A percentile compares a stretch with the other conserved stretches of the same genome.
Conservation (phyloP, 306 rosid species). For the Cucurbita argyrosperma region DNA sequence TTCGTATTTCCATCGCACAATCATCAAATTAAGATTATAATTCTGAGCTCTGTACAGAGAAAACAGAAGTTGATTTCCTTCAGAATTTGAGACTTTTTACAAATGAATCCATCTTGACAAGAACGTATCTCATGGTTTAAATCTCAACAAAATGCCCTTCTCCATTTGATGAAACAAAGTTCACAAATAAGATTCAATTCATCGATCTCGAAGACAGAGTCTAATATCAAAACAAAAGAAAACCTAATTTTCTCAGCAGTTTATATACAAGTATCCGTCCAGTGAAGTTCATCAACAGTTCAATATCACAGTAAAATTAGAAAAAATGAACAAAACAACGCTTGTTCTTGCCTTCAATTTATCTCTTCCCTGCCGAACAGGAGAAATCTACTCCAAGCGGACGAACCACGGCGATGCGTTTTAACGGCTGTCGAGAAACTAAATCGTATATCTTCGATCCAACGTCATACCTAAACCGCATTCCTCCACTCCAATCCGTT, state of each 20-base stretch:
- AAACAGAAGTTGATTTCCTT: background rate
- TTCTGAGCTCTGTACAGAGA: background rate
- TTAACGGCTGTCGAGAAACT: background rate
- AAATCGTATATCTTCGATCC: background rate
- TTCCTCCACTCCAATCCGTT: background rate
- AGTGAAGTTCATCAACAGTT: background rate
- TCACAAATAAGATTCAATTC: background rate
- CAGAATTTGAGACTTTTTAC: background rate
- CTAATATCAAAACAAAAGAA: background rate
- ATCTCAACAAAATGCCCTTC: background rate
- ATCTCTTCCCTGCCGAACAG: background rate
- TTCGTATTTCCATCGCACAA: background rate
- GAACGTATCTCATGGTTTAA: background rate
- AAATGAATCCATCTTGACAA: background rate
- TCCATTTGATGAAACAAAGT: background rate
- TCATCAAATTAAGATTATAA: background rate
- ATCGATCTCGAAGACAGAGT: background rate
- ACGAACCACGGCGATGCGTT: background rate
- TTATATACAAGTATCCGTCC: conserved; percentile 1
- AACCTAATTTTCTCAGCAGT: background rate
- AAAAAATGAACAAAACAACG: background rate
- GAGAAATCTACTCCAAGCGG: background rate
- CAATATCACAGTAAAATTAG: background rate
- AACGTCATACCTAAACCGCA: background rate
- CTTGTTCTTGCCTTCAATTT: background rate